phyloP scores from a whole-genome alignment of 2,329 filamentous ascomycete genomes.

The Didymosphaeria variabile region DNA sequence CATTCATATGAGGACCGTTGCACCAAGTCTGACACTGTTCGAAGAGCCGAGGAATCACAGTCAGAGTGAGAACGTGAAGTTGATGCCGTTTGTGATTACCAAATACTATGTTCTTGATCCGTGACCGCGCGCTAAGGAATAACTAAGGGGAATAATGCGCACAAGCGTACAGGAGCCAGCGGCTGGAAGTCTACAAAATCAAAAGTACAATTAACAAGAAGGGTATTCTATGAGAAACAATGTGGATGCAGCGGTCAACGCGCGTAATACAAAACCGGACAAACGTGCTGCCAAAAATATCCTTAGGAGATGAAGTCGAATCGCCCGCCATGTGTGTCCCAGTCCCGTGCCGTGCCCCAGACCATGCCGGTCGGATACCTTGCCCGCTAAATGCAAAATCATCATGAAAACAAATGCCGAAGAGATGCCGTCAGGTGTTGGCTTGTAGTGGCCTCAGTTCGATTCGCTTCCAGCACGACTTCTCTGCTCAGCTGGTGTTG shows the following conservation, averaged over 20 bases:
- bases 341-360: conserved; percentile 8
- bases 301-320: neutral
- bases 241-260: conserved; percentile 33
- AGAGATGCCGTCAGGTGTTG: conserved; percentile 6
- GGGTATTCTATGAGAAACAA: conserved; percentile 19
- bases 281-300: conserved; percentile 14
- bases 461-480: conserved; percentile 35
- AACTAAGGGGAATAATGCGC: conserved; percentile 6
- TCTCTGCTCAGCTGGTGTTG: conserved; percentile 39
- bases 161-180: conserved; percentile 6
- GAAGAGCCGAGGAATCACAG: neutral
- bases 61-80: neutral
- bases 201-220: conserved; percentile 18
- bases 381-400: conserved; percentile 44
- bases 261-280: conserved; percentile 18
- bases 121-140: neutral
- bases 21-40: neutral
- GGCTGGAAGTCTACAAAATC: conserved; percentile 12
- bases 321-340: conserved; percentile 14
- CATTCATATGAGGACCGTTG: neutral
- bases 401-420: conserved; percentile 27
- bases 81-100: conserved; percentile 16
- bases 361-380: conserved; percentile 12
- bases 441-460: conserved; percentile 23
- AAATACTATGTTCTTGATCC: conserved; percentile 9